phyloP scores from a whole-genome alignment of 306 rosid genomes.

The Senna tora region DNA sequence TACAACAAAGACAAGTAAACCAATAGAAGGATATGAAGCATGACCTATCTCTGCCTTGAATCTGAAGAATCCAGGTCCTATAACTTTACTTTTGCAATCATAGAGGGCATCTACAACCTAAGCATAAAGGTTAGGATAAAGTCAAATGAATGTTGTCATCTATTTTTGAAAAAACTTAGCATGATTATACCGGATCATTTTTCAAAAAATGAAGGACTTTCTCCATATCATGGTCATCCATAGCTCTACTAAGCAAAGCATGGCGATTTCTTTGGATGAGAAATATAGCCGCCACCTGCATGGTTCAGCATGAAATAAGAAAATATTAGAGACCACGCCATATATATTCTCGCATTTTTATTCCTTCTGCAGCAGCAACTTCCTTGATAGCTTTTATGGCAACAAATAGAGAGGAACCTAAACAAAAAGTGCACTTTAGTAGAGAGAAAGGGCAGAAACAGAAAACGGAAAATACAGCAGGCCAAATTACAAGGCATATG shows the following conservation, averaged over 20 bases:
- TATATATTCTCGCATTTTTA: constrained; percentile 83
- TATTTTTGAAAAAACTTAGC: constrained; percentile 26
- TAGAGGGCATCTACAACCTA: constrained; percentile 94
- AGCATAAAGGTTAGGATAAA: constrained; percentile 32
- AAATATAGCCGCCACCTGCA: constrained; percentile 98
- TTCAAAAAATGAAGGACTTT: constrained; percentile 87
- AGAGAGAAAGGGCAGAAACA: constrained; percentile 17
- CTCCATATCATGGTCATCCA: constrained; percentile 93
- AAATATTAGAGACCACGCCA: constrained; percentile 67
- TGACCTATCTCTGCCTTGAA: constrained; percentile 98
- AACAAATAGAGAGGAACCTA: constrained; percentile 96
- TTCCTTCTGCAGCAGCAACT: constrained; percentile 97
- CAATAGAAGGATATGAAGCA: constrained; percentile 28
- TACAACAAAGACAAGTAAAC: constrained; percentile 15
- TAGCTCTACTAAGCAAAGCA: constrained; percentile 98
- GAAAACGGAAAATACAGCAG: constrained; percentile 24
- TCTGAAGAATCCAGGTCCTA: constrained; percentile 98
- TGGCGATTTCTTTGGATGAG: constrained; percentile 97
- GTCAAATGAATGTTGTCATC: constrained; percentile 36
- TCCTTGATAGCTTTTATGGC: constrained; percentile 97
- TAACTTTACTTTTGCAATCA: constrained; percentile 99
- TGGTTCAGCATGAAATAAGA: constrained; percentile 28
- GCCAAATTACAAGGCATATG: constrained; percentile 34
- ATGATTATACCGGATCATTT: constrained; percentile 79
- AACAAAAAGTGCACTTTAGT: constrained; percentile 30